Percentiles rank a stretch among this genome's conserved stretches.
phyloP scores from a whole-genome alignment of 2,329 filamentous ascomycete species.

The Shiraia bambusicola region DNA sequence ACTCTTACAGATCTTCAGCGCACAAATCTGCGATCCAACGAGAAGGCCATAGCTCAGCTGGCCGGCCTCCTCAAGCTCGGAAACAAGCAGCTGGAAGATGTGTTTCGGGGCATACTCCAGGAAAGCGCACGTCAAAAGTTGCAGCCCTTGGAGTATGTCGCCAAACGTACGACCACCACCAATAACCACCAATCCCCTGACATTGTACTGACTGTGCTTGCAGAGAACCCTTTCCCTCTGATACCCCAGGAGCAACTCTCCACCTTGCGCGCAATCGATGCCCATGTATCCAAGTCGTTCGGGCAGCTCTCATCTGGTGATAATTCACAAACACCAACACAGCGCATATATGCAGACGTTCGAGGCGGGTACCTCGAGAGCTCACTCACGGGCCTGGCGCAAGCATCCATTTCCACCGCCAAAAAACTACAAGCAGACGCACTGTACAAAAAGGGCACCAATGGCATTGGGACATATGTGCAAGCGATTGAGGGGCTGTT shows the following conservation, averaged over 20 bases:
- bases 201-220: conserved; percentile 14
- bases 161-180: conserved; percentile 64
- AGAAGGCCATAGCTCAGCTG: conserved; percentile 81
- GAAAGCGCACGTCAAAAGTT: conserved; percentile 74
- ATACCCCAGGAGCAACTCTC: conserved; percentile 74
- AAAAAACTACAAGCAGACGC: conserved; percentile 73
- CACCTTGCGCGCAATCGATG: conserved; percentile 76
- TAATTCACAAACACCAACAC: conserved; percentile 64
- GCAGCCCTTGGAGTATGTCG: conserved; percentile 89
- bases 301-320: conserved; percentile 51
- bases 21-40: conserved; percentile 90
- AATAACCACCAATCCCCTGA: too few relatives aligned
- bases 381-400: conserved; percentile 81
- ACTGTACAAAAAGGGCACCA: conserved; percentile 83
- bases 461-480: conserved; percentile 87
- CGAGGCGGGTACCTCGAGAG: conserved; percentile 82
- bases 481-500: conserved; percentile 86
- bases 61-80: conserved; percentile 75
- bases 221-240: conserved; percentile 73
- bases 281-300: conserved; percentile 67
- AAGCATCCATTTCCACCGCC: conserved; percentile 78
- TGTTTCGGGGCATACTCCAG: conserved; percentile 76
- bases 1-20: conserved; percentile 81
- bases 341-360: conserved; percentile 81
- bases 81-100: conserved; percentile 77